Percentiles rank a stretch among this genome's conserved stretches.
Evolutionary conservation across 805 yeast species (phyloP).

Genomic region (Starmerella sirachaensis): DNA sequence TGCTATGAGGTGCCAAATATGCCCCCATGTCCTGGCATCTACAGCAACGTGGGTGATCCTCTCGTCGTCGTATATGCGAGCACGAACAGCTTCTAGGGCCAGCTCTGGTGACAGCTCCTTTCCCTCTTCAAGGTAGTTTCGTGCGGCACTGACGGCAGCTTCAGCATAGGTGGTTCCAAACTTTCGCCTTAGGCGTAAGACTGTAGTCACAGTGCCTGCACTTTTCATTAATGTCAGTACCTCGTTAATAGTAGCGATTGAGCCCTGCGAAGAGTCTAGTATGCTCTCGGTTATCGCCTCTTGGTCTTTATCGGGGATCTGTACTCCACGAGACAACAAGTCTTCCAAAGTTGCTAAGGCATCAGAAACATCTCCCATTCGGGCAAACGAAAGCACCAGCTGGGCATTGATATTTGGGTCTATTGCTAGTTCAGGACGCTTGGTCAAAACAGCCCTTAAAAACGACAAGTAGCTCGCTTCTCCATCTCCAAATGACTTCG

Average conservation of each 20-base stretch:
- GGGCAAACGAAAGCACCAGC: slow-evolving; percentile 8
- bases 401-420: slow-evolving; percentile 3
- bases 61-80: not conserved
- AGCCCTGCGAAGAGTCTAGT: not conserved
- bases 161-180: too few relatives aligned
- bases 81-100: slow-evolving; percentile 5
- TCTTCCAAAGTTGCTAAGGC: slow-evolving; percentile 11
- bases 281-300: not conserved
- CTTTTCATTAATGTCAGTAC: too few relatives aligned
- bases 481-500: not conserved
- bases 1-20: slow-evolving; percentile 1
- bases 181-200: too few relatives aligned
- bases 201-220: too few relatives aligned
- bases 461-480: slow-evolving; percentile 4
- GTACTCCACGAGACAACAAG: not conserved
- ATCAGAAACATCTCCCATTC: slow-evolving; percentile 1
- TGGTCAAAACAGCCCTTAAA: slow-evolving; percentile 3
- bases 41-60: slow-evolving; percentile 5
- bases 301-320: not conserved
- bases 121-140: too few relatives aligned
- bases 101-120: slow-evolving; percentile 1
- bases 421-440: slow-evolving; percentile 9
- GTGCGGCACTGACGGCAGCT: too few relatives aligned
- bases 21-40: slow-evolving; percentile 1
- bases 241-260: too few relatives aligned